Evolutionary conservation across 164 flowering plant genomes (phyloP), one percentile per base, ranked within the genome.

Genomic region (Santalum album): DNA sequence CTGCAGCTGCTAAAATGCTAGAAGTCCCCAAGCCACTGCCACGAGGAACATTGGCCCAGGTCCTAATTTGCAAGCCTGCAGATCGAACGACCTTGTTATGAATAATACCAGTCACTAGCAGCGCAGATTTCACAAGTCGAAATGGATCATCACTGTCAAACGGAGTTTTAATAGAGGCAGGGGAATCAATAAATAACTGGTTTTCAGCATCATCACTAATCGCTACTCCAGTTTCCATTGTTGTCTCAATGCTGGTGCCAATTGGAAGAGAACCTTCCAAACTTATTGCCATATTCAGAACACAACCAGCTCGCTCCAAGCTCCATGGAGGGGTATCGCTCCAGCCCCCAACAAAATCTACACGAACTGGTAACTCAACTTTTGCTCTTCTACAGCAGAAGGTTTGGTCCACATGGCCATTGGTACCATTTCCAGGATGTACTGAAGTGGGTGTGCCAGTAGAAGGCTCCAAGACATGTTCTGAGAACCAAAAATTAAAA

Each of bases 311-410:
- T 60, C 99, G 96, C 77, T 94, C 99, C 75, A 94, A 77, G 71
- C 99, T 90, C 97, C 99, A 94, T 42, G 99, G 99, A 56, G 99
- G 99, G 50, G 99, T 94, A 68, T 94, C 99, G 60, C 99, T 90
- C 99, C 99, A 94, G 46, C 99, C 99, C 27, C 97, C 97, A 54
- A 86, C 97, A 75, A 94, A 90, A 66, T 94, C 99, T 40, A 94
- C 78, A 45, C 97, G 90, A 55, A 94, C 97, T 49, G 96, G 96
- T 58, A 90, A 73, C 62, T 94, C 94, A 46, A 90, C 89, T 53
- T 66, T 87, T 51, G 78, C 79, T 29, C 36, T 78, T 67, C 65
- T 73, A 26, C 59, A 56, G 38, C 25, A 53, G 57, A 75, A 74
- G 47, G 67, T 47, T 49, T 59, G 53, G 58, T 72, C 62, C 9